Conservation (phyloP, 768 basidiomycete genomes). For the Leccinellum albellum region DNA sequence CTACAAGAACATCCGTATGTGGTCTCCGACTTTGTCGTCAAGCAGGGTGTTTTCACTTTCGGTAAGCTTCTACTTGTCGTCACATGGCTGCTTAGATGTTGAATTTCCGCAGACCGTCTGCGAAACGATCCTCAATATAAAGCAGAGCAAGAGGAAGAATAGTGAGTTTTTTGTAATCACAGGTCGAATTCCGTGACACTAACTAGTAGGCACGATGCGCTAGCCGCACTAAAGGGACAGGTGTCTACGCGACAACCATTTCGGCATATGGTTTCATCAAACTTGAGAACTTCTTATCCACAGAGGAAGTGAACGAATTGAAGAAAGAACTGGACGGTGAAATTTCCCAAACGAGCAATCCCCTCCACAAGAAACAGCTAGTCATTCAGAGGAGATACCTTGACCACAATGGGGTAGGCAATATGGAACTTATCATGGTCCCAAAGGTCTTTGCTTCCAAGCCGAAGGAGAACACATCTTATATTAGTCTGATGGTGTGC, state of each 20-base stretch:
- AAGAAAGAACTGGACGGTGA: slow-evolving; percentile 9
- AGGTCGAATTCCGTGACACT: not conserved
- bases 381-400: slow-evolving; percentile 11
- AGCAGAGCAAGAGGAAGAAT: slow-evolving; percentile 11
- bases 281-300: slow-evolving; percentile 10
- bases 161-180: slow-evolving; percentile 6
- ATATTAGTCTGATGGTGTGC: slow-evolving; percentile 8
- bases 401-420: slow-evolving; percentile 1
- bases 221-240: slow-evolving; percentile 12
- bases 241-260: slow-evolving; percentile 13
- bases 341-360: slow-evolving; percentile 1
- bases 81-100: not conserved
- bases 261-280: slow-evolving; percentile 20
- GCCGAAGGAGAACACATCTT: slow-evolving; percentile 8
- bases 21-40: slow-evolving; percentile 13
- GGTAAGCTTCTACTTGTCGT: slow-evolving; percentile 1
- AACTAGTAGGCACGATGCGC: not conserved
- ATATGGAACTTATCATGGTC: slow-evolving; percentile 19
- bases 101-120: slow-evolving; percentile 1
- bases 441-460: slow-evolving; percentile 9
- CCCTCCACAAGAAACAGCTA: slow-evolving; percentile 12
- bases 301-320: slow-evolving; percentile 10
- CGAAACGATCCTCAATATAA: slow-evolving; percentile 11
- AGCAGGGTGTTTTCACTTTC: slow-evolving; percentile 10
- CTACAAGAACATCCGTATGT: slow-evolving; percentile 16